Evolutionary conservation across 2,329 filamentous ascomycete genomes (phyloP).

Genomic region (Immersiporthe knoxdaviesiana): DNA sequence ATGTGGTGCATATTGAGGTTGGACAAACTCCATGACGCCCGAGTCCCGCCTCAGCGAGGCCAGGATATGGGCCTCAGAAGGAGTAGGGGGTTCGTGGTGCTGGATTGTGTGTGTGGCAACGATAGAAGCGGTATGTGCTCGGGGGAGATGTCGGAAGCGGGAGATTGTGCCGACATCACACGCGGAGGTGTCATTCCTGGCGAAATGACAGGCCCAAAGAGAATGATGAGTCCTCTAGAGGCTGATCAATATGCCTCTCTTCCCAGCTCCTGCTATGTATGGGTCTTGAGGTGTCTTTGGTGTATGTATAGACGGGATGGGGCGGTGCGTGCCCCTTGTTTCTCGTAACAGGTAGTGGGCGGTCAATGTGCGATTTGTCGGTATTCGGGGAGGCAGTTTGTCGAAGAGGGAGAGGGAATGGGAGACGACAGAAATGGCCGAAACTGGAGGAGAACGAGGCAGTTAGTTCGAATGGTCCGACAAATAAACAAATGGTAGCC

Average conservation of each 20-base stretch:
- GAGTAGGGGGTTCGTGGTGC: constrained; percentile 25
- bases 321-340: constrained; percentile 15
- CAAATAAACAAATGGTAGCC: constrained; percentile 2
- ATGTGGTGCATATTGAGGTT: constrained; percentile 46
- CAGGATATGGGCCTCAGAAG: constrained; percentile 30
- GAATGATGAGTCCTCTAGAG: constrained; percentile 23
- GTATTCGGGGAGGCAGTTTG: constrained; percentile 23
- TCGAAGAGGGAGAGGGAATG: constrained; percentile 6
- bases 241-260: constrained; percentile 7
- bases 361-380: constrained; percentile 28
- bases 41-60: constrained; percentile 28
- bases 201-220: constrained; percentile 28
- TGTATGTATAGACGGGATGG: constrained; percentile 14
- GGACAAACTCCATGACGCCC: constrained; percentile 27
- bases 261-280: constrained; percentile 21
- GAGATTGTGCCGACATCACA: constrained; percentile 32
- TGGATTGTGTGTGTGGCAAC: constrained; percentile 24
- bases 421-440: constrained; percentile 10
- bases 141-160: constrained; percentile 29
- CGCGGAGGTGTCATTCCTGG: constrained; percentile 31
- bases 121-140: constrained; percentile 28
- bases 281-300: constrained; percentile 3
- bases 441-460: constrained; percentile 7
- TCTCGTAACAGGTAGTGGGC: constrained; percentile 24
- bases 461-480: constrained; percentile 17